A percentile compares a stretch with the other conserved stretches of the same genome.
Evolutionary conservation across 805 yeast genomes (phyloP).

Genomic region (Lachancea lanzarotensis): DNA sequence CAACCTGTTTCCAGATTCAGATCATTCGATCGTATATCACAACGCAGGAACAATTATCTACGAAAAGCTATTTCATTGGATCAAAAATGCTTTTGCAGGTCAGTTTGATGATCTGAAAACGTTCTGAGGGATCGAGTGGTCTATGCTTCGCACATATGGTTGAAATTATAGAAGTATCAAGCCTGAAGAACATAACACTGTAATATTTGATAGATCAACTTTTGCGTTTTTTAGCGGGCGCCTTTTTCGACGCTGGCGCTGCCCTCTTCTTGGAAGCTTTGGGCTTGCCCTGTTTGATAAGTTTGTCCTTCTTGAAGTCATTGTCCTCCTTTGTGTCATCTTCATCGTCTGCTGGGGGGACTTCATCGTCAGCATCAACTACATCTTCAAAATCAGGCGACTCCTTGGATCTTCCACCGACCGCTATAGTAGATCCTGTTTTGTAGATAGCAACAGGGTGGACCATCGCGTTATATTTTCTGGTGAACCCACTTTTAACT

Average conservation of each 20-base stretch:
- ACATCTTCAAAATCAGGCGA: conserved; percentile 35
- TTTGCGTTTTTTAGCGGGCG: conserved; percentile 8
- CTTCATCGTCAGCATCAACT: conserved; percentile 32
- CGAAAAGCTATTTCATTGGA: conserved; percentile 66
- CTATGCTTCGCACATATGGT: too few species aligned
- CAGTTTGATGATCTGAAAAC: conserved; percentile 17
- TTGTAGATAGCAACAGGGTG: conserved; percentile 85
- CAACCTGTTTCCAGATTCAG: conserved; percentile 88
- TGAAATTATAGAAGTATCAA: too few species aligned
- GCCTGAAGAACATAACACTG: too few species aligned
- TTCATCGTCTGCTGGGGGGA: conserved; percentile 25
- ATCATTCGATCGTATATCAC: conserved; percentile 74
- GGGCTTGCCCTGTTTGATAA: conserved; percentile 28
- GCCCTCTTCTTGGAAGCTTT: conserved; percentile 26
- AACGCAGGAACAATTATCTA: conserved; percentile 72
- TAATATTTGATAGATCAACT: neutral
- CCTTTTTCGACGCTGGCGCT: conserved; percentile 18
- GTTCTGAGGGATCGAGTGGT: too few species aligned
- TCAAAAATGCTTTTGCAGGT: conserved; percentile 49
- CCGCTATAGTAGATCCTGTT: conserved; percentile 54
- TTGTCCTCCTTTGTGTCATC: conserved; percentile 25
- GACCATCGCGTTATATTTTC: conserved; percentile 63
- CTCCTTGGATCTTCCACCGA: conserved; percentile 15
- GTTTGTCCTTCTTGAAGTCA: conserved; percentile 34
- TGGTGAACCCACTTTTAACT: conserved; percentile 80